Evolutionary conservation across 2,329 filamentous ascomycete genomes (phyloP).

Genomic region (Penicillium thymicola): DNA sequence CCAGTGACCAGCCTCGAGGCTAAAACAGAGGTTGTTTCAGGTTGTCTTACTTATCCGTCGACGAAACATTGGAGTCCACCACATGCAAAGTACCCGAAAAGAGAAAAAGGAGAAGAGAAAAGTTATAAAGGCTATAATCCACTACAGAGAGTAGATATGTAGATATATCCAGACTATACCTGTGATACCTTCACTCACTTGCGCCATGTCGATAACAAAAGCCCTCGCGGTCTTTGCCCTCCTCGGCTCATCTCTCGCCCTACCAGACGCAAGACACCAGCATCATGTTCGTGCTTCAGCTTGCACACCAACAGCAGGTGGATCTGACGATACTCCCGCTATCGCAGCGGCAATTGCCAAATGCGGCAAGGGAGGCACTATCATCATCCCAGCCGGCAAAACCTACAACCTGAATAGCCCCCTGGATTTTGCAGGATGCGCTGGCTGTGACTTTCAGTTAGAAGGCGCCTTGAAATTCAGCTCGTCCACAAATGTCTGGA

Average conservation of each 20-base stretch:
- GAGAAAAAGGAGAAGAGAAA: neutral
- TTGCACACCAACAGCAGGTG: constrained; percentile 34
- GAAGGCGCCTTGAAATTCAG: constrained; percentile 45
- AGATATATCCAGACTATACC: neutral
- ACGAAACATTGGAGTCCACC: neutral
- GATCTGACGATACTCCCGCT: constrained; percentile 45
- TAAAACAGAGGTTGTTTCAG: constrained; percentile 10
- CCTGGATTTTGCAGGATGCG: constrained; percentile 43
- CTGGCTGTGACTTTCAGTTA: constrained; percentile 46
- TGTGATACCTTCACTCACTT: neutral
- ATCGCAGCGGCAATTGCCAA: constrained; percentile 42
- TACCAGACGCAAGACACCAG: neutral
- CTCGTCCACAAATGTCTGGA: constrained; percentile 43
- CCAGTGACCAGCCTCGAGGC: constrained; percentile 4
- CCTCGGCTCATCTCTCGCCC: constrained; percentile 2
- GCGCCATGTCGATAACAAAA: constrained; percentile 1
- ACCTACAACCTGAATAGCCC: constrained; percentile 47
- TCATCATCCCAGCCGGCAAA: constrained; percentile 42
- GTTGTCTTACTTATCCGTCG: neutral
- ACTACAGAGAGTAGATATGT: neutral
- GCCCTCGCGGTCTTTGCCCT: constrained; percentile 5
- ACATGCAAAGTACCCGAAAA: neutral
- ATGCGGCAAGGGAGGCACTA: constrained; percentile 46
- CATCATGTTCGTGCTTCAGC: constrained; percentile 22
- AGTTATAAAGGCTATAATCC: neutral